These are phyloP conservation scores for Uncinocarpus reesii DNA, from an alignment of 2,329 filamentous ascomycete genomes.

Conservation along the genomic window DNA sequence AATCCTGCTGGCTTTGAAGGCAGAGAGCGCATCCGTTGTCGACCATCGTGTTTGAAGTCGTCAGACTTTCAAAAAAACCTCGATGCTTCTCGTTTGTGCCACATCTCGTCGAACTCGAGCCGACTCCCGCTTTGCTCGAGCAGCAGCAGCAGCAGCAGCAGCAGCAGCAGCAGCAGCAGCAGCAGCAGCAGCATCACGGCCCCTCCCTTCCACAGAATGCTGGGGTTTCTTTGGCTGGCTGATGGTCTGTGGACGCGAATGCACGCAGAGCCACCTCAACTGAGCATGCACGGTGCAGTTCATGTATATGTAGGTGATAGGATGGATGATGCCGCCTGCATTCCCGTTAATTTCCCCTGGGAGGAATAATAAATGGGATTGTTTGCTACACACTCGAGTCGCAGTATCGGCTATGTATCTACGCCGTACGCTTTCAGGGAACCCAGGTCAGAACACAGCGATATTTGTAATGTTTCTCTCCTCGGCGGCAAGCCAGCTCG, in stretches of 20 bases:
- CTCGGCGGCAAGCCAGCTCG: too few relatives aligned
- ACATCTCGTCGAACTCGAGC: too few relatives aligned
- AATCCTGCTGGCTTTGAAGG: not conserved
- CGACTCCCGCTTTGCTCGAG: too few relatives aligned
- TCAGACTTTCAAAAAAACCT: too few relatives aligned
- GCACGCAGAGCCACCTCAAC: conserved; percentile 9
- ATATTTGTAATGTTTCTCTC: too few relatives aligned
- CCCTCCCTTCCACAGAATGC: conserved; percentile 2
- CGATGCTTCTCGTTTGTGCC: too few relatives aligned
- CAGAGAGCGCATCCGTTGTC: not conserved
- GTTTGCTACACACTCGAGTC: not conserved
- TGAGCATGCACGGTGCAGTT: conserved; percentile 2
- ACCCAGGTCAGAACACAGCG: not conserved
- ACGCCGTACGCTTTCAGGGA: not conserved
- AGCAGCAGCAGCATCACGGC: too few relatives aligned
- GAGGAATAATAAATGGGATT: not conserved
- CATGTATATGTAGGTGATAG: conserved; percentile 1
- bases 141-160: too few relatives aligned
- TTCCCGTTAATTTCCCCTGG: not conserved
- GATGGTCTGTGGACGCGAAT: conserved; percentile 5
- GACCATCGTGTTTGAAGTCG: too few relatives aligned
- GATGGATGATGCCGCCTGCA: conserved; percentile 1
- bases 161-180: too few relatives aligned
- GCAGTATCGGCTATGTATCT: not conserved
- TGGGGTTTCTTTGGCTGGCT: conserved; percentile 4